These are phyloP conservation scores for Herpetomonas samuelpessoai DNA, from an alignment of 208 protist genomes.

Conservation along the genomic window DNA sequence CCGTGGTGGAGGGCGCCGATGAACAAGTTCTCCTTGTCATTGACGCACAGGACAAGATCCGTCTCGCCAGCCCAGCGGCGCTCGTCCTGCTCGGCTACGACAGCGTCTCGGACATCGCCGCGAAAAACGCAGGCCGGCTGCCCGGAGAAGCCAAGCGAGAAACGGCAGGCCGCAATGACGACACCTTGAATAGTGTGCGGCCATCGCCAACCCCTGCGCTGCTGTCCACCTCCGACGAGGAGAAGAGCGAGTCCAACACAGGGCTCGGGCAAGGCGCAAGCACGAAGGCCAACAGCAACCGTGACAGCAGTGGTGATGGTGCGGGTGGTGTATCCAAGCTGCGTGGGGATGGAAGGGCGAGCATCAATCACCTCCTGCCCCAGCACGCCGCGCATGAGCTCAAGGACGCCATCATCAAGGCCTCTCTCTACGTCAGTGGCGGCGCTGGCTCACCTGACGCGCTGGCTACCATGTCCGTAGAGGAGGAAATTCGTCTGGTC, in stretches of 20 bases:
- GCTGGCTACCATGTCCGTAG: no score
- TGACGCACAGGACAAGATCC: neutral
- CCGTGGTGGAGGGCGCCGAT: conserved; percentile 5
- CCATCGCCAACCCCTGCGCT: no score
- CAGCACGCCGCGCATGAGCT: neutral
- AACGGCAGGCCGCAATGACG: no score
- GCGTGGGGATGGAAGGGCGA: no score
- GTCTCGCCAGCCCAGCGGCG: neutral
- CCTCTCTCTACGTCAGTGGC: neutral
- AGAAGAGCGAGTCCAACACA: no score
- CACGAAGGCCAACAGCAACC: conserved; percentile 4
- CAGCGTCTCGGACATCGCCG: conserved; percentile 5
- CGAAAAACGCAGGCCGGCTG: no score
- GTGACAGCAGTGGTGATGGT: neutral
- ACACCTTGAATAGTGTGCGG: no score
- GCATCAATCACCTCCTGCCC: neutral
- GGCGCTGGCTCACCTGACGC: neutral
- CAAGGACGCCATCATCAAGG: neutral
- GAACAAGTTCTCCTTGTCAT: neutral
- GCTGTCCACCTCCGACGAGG: no score
- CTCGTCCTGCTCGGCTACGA: neutral
- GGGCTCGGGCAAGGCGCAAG: conserved; percentile 4
- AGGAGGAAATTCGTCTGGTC: no score
- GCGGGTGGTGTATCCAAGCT: neutral
- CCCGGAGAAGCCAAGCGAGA: no score